Percentiles rank a stretch among this genome's conserved stretches.
Evolutionary conservation across 1,284 basidiomycete species (phyloP).

Genomic region (Apiotrichum sp.): DNA sequence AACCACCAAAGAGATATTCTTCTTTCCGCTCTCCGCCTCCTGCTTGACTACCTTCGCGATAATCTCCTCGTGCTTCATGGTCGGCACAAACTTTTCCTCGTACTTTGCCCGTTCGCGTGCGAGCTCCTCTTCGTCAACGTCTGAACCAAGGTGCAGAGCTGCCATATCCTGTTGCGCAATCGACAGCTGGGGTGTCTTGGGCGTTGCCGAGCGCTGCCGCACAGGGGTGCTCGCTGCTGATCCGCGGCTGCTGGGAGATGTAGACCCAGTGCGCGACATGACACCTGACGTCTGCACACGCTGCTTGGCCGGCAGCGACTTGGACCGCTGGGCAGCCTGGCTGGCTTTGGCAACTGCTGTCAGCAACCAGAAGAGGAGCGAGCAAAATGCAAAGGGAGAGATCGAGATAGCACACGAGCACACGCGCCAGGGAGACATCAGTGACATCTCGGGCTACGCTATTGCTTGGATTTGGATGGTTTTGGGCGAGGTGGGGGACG

Average conservation of each 20-base stretch:
- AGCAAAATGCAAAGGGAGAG: background rate
- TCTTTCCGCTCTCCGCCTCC: conserved; percentile 57
- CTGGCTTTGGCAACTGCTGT: conserved; percentile 31
- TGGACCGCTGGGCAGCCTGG: conserved; percentile 21
- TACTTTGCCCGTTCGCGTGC: conserved; percentile 51
- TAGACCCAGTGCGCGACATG: background rate
- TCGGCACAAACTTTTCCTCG: conserved; percentile 55
- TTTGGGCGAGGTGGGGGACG: no score
- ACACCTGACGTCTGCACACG: conserved; percentile 2
- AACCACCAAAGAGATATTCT: conserved; percentile 78
- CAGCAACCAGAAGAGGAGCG: no score
- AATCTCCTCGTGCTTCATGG: conserved; percentile 73
- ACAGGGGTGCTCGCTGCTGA: conserved; percentile 20
- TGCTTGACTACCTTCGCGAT: conserved; percentile 70
- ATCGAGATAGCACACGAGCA: background rate
- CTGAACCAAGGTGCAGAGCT: conserved; percentile 59
- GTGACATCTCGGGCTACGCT: conserved; percentile 24
- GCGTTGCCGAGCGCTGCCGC: conserved; percentile 50
- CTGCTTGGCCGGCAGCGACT: conserved; percentile 38
- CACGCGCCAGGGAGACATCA: conserved; percentile 15
- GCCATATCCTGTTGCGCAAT: conserved; percentile 56
- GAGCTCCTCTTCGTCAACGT: conserved; percentile 47
- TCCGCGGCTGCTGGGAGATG: conserved; percentile 17
- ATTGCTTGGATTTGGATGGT: background rate
- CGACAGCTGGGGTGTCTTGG: conserved; percentile 5